Evolutionary conservation across 75 land plant species (phyloP).

Genomic region (Pinus taeda): DNA sequence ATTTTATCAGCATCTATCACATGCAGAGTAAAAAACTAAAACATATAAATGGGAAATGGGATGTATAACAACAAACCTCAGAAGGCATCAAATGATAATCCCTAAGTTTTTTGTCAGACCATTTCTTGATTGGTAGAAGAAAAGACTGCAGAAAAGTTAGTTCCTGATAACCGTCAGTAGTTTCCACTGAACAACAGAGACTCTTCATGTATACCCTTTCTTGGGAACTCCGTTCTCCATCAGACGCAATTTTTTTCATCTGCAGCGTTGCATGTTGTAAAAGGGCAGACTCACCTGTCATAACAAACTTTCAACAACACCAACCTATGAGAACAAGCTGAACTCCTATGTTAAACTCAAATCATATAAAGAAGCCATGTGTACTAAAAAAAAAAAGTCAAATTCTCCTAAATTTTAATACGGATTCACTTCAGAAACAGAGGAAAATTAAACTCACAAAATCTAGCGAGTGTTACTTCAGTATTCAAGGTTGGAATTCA

Average conservation of each 20-base stretch:
- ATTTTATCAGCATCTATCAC: too few species aligned
- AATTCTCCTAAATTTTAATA: neutral
- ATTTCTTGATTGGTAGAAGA: conserved; percentile 73
- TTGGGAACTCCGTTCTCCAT: conserved; percentile 85
- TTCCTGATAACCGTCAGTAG: conserved; percentile 38
- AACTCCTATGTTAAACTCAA: neutral
- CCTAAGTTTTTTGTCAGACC: conserved; percentile 80
- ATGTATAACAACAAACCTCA: conserved; percentile 41
- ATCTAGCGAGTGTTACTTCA: neutral
- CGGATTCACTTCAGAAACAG: neutral
- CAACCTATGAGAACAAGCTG: conserved; percentile 5
- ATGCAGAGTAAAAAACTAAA: neutral
- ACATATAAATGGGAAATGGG: neutral
- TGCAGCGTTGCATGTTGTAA: conserved; percentile 74
- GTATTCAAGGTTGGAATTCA: neutral
- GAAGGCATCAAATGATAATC: conserved; percentile 86
- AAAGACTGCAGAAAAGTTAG: conserved; percentile 76
- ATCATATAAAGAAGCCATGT: neutral
- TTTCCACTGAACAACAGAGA: conserved; percentile 53
- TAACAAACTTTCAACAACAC: conserved; percentile 59
- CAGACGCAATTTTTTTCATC: conserved; percentile 76
- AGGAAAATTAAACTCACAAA: neutral
- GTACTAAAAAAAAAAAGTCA: neutral
- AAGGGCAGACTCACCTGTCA: conserved; percentile 73
- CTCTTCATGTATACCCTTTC: conserved; percentile 85